Evolutionary conservation across 2,329 filamentous ascomycete species (phyloP).

Genomic region (Fusarium concolor): DNA sequence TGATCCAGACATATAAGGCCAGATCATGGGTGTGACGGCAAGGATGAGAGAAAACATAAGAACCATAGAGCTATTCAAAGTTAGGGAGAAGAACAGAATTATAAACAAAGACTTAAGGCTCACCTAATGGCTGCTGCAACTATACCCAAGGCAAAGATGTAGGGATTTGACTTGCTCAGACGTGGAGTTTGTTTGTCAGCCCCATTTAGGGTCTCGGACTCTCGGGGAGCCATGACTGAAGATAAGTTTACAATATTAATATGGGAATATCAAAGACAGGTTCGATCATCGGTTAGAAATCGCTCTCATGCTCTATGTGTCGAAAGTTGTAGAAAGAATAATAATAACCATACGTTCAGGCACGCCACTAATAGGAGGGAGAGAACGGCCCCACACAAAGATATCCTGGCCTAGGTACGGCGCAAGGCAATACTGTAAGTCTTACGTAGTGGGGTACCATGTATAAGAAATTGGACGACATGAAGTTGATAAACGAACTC

Average conservation of each 20-base stretch:
- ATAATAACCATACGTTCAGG: background rate
- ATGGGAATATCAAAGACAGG: background rate
- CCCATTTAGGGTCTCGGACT: background rate
- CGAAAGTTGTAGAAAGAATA: background rate
- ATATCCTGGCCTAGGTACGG: background rate
- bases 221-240: background rate
- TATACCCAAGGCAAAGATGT: conserved; percentile 29
- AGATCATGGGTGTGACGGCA: conserved; percentile 19
- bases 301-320: background rate
- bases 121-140: conserved; percentile 28
- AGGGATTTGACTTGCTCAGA: conserved; percentile 11
- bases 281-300: background rate
- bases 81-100: background rate
- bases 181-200: background rate
- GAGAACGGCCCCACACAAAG: conserved; percentile 9
- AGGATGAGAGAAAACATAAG: conserved; percentile 28
- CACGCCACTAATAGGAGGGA: conserved; percentile 2
- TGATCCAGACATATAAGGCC: background rate
- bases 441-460: background rate
- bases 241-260: no score
- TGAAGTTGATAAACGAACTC: no score
- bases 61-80: conserved; percentile 7
- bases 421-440: background rate
- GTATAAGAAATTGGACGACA: no score
- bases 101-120: background rate